Evolutionary conservation across 192 early-diverging fungal species (phyloP).

Genomic region (Paraglomus brasilianum): DNA sequence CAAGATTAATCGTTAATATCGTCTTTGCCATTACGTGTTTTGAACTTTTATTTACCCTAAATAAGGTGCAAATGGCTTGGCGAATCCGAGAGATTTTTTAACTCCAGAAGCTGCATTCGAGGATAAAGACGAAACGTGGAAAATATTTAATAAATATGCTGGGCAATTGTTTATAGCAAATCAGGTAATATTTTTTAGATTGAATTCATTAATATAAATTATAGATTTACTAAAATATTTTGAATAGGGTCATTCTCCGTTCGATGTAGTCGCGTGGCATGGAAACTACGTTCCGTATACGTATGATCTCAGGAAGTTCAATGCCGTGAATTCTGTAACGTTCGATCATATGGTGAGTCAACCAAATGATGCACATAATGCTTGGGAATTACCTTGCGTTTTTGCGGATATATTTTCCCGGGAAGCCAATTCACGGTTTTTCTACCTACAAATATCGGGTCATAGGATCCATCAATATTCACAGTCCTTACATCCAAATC

Average conservation of each 20-base stretch:
- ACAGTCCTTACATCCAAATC: constrained; percentile 93
- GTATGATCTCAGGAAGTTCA: constrained; percentile 84
- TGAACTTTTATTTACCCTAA: not conserved
- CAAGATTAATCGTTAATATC: not conserved
- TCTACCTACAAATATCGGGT: not conserved
- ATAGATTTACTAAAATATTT: not conserved
- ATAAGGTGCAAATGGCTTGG: constrained; percentile 85
- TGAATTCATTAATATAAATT: not conserved
- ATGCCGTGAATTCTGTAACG: constrained; percentile 82
- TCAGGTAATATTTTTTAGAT: constrained; percentile 38
- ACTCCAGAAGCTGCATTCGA: constrained; percentile 79
- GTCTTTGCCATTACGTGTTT: not conserved
- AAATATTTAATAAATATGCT: constrained; percentile 81
- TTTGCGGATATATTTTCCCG: not conserved
- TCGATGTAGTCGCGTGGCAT: constrained; percentile 97
- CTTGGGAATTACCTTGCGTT: constrained; percentile 15
- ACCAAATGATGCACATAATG: not conserved
- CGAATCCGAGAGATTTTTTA: constrained; percentile 92
- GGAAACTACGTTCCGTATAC: constrained; percentile 97
- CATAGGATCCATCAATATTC: constrained; percentile 93
- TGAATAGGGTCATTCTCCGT: constrained; percentile 75
- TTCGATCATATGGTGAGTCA: constrained; percentile 79
- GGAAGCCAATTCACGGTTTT: not conserved
- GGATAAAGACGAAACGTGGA: constrained; percentile 52
- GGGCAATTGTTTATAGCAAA: constrained; percentile 70